Conservation (phyloP, 192 early-diverging fungal genomes). For the Blastocladiella britannica region DNA sequence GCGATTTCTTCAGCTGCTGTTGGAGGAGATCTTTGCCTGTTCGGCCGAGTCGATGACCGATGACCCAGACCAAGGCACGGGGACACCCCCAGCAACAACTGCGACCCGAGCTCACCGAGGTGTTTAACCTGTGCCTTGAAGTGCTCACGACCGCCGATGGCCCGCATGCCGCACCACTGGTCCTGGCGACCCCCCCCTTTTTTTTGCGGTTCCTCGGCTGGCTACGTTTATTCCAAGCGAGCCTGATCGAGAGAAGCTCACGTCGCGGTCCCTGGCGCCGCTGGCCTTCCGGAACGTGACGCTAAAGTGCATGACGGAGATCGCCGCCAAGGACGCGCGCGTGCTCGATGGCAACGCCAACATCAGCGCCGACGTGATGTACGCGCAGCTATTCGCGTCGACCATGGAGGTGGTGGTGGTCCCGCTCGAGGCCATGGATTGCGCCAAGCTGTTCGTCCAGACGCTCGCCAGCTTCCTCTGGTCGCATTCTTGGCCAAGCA, state of each 20-base stretch:
- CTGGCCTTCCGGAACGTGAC: slow-evolving; percentile 78
- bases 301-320: slow-evolving; percentile 92
- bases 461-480: slow-evolving; percentile 82
- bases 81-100: slow-evolving; percentile 85
- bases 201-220: slow-evolving; percentile 90
- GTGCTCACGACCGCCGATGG: slow-evolving; percentile 81
- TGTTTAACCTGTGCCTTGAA: slow-evolving; percentile 85
- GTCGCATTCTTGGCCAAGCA: slow-evolving; percentile 69
- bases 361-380: no score
- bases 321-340: slow-evolving; percentile 75
- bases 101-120: slow-evolving; percentile 85
- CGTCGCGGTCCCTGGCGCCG: slow-evolving; percentile 57
- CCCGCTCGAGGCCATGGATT: slow-evolving; percentile 44
- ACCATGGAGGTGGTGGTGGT: slow-evolving; percentile 54
- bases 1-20: slow-evolving; percentile 89
- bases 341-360: slow-evolving; percentile 68
- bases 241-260: slow-evolving; percentile 62
- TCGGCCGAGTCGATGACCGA: slow-evolving; percentile 95
- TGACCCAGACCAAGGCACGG: slow-evolving; percentile 87
- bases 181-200: slow-evolving; percentile 78
- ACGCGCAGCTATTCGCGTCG: slow-evolving; percentile 73
- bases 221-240: slow-evolving; percentile 96
- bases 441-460: slow-evolving; percentile 87
- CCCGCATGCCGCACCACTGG: slow-evolving; percentile 45
- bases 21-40: slow-evolving; percentile 98